Evolutionary conservation across 2,329 filamentous ascomycete species (phyloP).

Genomic region (Fusarium lateritium): DNA sequence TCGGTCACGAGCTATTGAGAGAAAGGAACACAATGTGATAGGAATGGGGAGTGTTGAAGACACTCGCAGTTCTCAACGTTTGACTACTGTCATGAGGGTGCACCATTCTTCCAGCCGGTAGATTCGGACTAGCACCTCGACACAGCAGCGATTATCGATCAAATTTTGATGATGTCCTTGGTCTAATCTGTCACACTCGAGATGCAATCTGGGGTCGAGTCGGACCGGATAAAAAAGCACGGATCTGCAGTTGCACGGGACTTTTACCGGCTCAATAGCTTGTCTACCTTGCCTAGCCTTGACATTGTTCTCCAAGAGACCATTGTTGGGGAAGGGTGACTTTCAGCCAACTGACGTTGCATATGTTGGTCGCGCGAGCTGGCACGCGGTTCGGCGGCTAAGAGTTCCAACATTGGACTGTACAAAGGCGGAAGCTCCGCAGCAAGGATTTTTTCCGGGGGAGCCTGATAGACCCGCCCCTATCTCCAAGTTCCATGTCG

Average conservation of each 20-base stretch:
- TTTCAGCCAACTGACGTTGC: slow-evolving; percentile 19
- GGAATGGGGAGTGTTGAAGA: slow-evolving; percentile 11
- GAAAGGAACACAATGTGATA: slow-evolving; percentile 1
- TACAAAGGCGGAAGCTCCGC: slow-evolving; percentile 36
- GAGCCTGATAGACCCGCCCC: slow-evolving; percentile 28
- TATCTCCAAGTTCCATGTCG: neutral
- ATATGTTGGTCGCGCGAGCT: slow-evolving; percentile 9
- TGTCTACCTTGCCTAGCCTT: neutral
- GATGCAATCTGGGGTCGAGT: slow-evolving; percentile 22
- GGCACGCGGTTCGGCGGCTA: slow-evolving; percentile 26
- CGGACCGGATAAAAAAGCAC: slow-evolving; percentile 27
- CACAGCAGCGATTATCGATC: slow-evolving; percentile 17
- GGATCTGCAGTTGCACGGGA: slow-evolving; percentile 8
- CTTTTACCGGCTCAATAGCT: slow-evolving; percentile 6
- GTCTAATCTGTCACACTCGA: slow-evolving; percentile 1
- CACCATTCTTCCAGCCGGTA: slow-evolving; percentile 5
- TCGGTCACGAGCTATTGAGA: neutral
- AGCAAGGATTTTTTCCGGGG: slow-evolving; percentile 24
- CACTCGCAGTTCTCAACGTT: neutral
- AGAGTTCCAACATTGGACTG: slow-evolving; percentile 20
- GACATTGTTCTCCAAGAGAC: slow-evolving; percentile 9
- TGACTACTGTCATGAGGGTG: slow-evolving; percentile 7
- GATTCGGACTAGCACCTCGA: slow-evolving; percentile 27
- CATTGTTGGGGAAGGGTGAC: slow-evolving; percentile 19
- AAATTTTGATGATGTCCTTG: slow-evolving; percentile 8